These are phyloP conservation scores for Alternaria incomplexa DNA, from an alignment of 2,329 filamentous ascomycete species.

Conservation along the genomic window DNA sequence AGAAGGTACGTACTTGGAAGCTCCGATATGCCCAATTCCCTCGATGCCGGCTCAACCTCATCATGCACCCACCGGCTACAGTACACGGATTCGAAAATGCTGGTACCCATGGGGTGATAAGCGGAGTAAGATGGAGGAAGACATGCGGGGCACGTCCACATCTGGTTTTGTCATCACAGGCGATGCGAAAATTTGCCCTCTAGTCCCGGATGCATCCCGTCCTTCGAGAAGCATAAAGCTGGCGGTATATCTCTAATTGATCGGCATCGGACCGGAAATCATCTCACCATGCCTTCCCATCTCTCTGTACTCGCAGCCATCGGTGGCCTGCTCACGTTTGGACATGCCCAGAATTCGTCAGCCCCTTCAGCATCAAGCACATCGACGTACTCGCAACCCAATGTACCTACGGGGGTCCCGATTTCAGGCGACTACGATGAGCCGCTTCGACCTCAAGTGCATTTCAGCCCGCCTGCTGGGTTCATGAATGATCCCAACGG, in stretches of 20 bases:
- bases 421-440: conserved; percentile 51
- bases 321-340: background rate
- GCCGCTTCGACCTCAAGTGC: conserved; percentile 58
- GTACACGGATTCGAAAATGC: background rate
- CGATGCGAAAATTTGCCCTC: background rate
- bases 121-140: background rate
- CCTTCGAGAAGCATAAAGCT: background rate
- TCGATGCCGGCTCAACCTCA: background rate
- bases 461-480: conserved; percentile 60
- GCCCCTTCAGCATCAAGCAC: background rate
- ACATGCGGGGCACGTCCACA: background rate
- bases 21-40: background rate
- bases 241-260: background rate
- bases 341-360: background rate
- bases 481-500: conserved; percentile 70
- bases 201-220: background rate
- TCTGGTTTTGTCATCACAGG: background rate
- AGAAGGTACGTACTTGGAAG: background rate
- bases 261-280: background rate
- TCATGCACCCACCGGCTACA: background rate
- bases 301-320: conserved; percentile 1
- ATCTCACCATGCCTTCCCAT: conserved; percentile 1
- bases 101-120: background rate
- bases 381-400: conserved; percentile 30
- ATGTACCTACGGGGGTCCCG: conserved; percentile 42